Conservation (phyloP, 1,139 yeast species). For the Saccharomyces hybrid region DNA sequence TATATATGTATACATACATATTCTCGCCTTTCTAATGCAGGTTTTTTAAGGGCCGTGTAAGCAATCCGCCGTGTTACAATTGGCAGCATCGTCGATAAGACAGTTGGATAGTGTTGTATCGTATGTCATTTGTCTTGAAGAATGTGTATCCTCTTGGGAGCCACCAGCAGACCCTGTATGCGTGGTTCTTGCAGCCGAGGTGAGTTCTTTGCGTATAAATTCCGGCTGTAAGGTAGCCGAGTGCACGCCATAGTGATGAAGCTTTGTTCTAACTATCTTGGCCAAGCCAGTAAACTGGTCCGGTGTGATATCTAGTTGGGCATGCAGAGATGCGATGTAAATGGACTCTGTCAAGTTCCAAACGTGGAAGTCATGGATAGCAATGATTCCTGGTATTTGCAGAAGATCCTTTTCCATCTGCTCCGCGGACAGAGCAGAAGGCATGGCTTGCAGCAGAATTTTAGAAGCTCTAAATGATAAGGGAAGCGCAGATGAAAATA, state of each 20-base stretch:
- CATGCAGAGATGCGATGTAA: slow-evolving; percentile 82
- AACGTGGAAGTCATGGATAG: slow-evolving; percentile 90
- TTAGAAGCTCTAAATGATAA: slow-evolving; percentile 80
- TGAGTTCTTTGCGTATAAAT: slow-evolving; percentile 36
- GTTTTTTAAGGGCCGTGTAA: not conserved
- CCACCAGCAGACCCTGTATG: slow-evolving; percentile 36
- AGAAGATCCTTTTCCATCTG: slow-evolving; percentile 62
- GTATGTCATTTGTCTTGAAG: not conserved
- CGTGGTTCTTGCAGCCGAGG: slow-evolving; percentile 28
- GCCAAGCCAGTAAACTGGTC: slow-evolving; percentile 66
- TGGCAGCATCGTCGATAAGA: not conserved
- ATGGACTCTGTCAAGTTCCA: slow-evolving; percentile 92
- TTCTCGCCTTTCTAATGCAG: not conserved
- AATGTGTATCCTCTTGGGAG: not conserved
- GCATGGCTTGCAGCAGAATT: slow-evolving; percentile 88
- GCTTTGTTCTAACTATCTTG: slow-evolving; percentile 63
- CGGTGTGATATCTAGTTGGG: slow-evolving; percentile 60
- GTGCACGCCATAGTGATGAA: slow-evolving; percentile 81
- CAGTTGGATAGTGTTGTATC: not conserved
- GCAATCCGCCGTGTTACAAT: not conserved
- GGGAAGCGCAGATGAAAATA: slow-evolving; percentile 87
- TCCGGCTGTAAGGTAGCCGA: slow-evolving; percentile 96
- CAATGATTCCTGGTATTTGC: slow-evolving; percentile 62
- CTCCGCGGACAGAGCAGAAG: slow-evolving; percentile 69
- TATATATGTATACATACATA: not conserved